Evolutionary conservation across 2,329 filamentous ascomycete genomes (phyloP).

Genomic region (Scedosporium apiospermum): DNA sequence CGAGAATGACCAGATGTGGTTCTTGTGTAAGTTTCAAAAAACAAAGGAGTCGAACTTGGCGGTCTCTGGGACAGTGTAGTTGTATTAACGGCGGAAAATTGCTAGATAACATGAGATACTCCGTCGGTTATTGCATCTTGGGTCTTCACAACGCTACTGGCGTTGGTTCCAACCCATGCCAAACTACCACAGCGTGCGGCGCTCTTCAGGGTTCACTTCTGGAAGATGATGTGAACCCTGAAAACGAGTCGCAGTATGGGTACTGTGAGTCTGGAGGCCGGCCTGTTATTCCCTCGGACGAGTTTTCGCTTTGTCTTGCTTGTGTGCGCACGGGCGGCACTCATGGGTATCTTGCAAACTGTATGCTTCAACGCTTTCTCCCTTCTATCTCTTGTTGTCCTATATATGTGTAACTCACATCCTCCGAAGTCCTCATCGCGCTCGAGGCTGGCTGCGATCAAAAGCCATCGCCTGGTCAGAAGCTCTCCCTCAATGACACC

Average conservation of each 20-base stretch:
- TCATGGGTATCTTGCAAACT: conserved; percentile 38
- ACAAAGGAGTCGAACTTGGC: not conserved
- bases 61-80: no score
- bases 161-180: conserved; percentile 36
- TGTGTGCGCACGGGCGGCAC: conserved; percentile 31
- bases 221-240: conserved; percentile 25
- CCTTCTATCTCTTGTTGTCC: not conserved
- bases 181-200: conserved; percentile 41
- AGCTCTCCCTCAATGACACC: conserved; percentile 32
- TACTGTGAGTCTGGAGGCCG: conserved; percentile 36
- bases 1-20: conserved; percentile 47
- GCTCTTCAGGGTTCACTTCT: conserved; percentile 30
- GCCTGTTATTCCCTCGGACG: conserved; percentile 19
- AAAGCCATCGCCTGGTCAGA: conserved; percentile 25
- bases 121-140: conserved; percentile 42
- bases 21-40: conserved; percentile 36
- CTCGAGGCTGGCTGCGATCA: conserved; percentile 42
- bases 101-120: conserved; percentile 45
- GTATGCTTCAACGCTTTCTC: conserved; percentile 22
- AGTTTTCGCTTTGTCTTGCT: conserved; percentile 17
- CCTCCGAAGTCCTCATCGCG: conserved; percentile 34
- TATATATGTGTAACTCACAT: not conserved
- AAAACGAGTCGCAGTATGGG: conserved; percentile 25
- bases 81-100: not conserved
- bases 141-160: conserved; percentile 38